Evolutionary conservation across 2,329 filamentous ascomycete species (phyloP).

Genomic region (Tolypocladium ovalisporum): DNA sequence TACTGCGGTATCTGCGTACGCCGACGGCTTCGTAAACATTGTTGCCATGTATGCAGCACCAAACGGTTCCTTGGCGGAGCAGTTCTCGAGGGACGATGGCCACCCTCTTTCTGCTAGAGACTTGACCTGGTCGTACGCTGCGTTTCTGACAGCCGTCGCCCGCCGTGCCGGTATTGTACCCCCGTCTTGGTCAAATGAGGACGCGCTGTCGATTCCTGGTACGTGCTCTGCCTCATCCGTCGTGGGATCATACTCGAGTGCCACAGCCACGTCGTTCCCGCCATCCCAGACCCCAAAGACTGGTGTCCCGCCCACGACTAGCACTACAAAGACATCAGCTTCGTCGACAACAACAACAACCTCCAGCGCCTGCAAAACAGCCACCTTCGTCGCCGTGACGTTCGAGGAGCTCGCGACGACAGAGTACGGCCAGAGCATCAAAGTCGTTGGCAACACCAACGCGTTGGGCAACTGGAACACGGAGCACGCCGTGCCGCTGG

Average conservation of each 20-base stretch:
- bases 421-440: slow-evolving; percentile 51
- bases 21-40: slow-evolving; percentile 50
- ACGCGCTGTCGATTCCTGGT: slow-evolving; percentile 35
- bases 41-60: slow-evolving; percentile 50
- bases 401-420: slow-evolving; percentile 52
- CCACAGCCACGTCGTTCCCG: slow-evolving; percentile 37
- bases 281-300: slow-evolving; percentile 32
- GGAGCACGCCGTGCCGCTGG: slow-evolving; percentile 41
- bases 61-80: slow-evolving; percentile 57
- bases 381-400: slow-evolving; percentile 43
- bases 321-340: slow-evolving; percentile 11
- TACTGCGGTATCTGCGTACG: slow-evolving; percentile 45
- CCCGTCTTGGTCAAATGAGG: slow-evolving; percentile 40
- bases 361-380: slow-evolving; percentile 23
- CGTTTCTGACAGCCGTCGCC: slow-evolving; percentile 52
- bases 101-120: slow-evolving; percentile 51
- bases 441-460: slow-evolving; percentile 47
- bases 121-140: slow-evolving; percentile 64
- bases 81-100: slow-evolving; percentile 46
- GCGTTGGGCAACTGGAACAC: slow-evolving; percentile 55
- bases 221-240: slow-evolving; percentile 36
- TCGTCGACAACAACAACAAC: slow-evolving; percentile 9
- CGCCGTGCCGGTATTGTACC: slow-evolving; percentile 46
- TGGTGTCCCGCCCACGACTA: slow-evolving; percentile 17
- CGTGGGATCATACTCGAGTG: slow-evolving; percentile 38